Evolutionary conservation across 129 eudicot species (phyloP), one percentile per base, ranked within the genome.

Genomic region (Tagetes patula): DNA sequence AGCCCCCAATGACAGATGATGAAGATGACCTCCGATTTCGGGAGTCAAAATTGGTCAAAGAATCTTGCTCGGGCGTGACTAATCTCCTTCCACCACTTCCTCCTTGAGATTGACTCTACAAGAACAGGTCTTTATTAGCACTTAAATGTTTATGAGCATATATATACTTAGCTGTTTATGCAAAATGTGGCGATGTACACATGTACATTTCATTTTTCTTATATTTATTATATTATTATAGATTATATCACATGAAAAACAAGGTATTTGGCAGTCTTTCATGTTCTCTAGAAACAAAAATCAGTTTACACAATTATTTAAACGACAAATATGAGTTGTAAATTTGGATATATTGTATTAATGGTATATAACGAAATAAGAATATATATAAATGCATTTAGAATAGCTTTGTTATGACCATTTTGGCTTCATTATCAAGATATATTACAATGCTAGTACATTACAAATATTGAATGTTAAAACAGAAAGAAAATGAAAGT

Each of bases 1-100:
- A 79, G 68, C 98, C 98, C 58, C 92, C 96, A n/a, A 96, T 83
- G 66, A 90, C 87, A 72, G 96, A 84, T 20, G 98, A 82, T 2
- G 98, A 83, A 53, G 97, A 77, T 11, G 92, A 89, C 72, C 96
- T 87, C 66, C 96, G 75, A 43, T 64, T 78, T 27, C 92, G 85
- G 7, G 89, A 75, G 69, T 93, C 98, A 42, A 84, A 71, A 78
- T 71, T 86, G 73, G 71, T 48, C 77, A 64, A 52, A 5, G 96
- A 76, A 54, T 92, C 97, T 46, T 81, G 81, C 34, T 92, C 96
- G 8, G 86, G 77, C 20, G 91, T 78, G 43, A 83, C 40, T 53
- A 65, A 45, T 84, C 97, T 92, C 84, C 93, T 89, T 45, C 90
- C 90, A 70, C 83, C 79, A 80, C 81, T 84, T 77, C 86, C 86